Evolutionary conservation across 2,329 filamentous ascomycete genomes (phyloP), one percentile per base, ranked within the genome.

Genomic region (Monosporascus sp.): DNA sequence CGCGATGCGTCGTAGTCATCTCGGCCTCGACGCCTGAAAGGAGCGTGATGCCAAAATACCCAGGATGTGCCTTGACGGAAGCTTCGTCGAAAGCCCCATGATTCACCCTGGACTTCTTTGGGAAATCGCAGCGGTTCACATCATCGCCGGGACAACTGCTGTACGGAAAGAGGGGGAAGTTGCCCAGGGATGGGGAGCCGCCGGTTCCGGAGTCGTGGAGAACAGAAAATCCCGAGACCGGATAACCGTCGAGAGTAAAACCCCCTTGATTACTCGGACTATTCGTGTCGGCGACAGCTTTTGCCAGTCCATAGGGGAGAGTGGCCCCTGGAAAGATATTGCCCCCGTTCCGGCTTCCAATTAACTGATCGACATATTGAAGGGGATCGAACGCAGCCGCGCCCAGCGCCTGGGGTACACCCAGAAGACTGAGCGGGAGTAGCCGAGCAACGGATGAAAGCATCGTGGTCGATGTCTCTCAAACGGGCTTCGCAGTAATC

Each of bases 131-230:
- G 7, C 73, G 72, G 60, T 88, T 74, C 51, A 90, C 68, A 39
- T 84, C 78, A 55, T 87, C 80, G 15, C 72, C 76, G 0, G 78
- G 74, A 57, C 87, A 90, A 41, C 74, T 73, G 4, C 79, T 70
- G 56, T 88, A 85, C 0, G 86, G 77, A 57, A 90, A 90, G 1
- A 90, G 72, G 0, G 88, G 84, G 50, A 90, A 90, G 62, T 89
- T 89, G 15, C 86, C 88, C 17, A 90, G 70, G 4, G 84, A 89
- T 0, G 86, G 81, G 1, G 70, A 68, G 7, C 75, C 75, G 22
- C 81, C 81, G 0, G 80, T 83, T 1, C 81, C 81, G 2, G 77
- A 80, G 61, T 84, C 81, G 62, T 83, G 81, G 70, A 83, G 73
- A 38, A 77, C 73, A 14, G 77, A 80, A 66, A 83, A 84, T 15